Conservation (phyloP, 164 flowering plant species). For the Paratinospora sagittata region DNA sequence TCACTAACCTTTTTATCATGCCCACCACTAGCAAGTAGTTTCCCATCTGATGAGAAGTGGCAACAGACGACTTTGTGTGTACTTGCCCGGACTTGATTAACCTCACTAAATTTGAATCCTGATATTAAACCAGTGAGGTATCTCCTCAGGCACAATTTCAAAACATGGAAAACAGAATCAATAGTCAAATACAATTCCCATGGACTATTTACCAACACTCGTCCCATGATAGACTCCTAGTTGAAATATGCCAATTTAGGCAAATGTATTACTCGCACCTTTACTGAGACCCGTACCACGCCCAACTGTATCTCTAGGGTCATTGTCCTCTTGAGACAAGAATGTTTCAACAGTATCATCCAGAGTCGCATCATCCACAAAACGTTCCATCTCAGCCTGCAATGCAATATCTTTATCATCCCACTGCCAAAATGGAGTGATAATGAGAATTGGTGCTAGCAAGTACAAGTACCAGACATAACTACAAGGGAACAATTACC, state of each 20-base stretch:
- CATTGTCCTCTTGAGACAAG: constrained; percentile 84
- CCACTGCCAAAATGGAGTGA: constrained; percentile 64
- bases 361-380: constrained; percentile 49
- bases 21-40: constrained; percentile 90
- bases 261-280: constrained; percentile 33
- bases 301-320: constrained; percentile 74
- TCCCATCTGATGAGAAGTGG: constrained; percentile 97
- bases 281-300: constrained; percentile 80
- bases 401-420: constrained; percentile 70
- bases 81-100: constrained; percentile 62
- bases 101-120: constrained; percentile 78
- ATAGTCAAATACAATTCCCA: not conserved
- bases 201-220: constrained; percentile 1
- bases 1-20: constrained; percentile 68
- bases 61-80: constrained; percentile 74
- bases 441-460: constrained; percentile 1
- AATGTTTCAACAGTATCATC: constrained; percentile 96
- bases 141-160: constrained; percentile 13
- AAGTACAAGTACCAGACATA: not conserved
- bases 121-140: constrained; percentile 7
- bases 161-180: not conserved
- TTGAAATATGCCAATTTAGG: constrained; percentile 6
- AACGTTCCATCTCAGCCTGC: constrained; percentile 2
- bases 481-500: not conserved
- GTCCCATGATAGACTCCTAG: constrained; percentile 5